Conservation (phyloP, 2,329 filamentous ascomycete species). For the Aurifilum marmelostoma region DNA sequence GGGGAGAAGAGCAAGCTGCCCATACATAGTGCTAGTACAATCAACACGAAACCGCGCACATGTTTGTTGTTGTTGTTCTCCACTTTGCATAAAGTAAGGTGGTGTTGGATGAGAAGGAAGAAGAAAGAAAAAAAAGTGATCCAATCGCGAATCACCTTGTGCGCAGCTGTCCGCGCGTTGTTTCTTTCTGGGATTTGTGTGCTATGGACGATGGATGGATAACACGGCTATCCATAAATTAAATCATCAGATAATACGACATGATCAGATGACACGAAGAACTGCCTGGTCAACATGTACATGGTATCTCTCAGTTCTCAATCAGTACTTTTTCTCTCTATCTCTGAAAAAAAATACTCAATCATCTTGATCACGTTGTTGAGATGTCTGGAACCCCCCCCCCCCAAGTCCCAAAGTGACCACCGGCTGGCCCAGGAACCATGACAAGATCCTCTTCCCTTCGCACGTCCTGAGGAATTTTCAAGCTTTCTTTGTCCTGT, state of each 20-base stretch:
- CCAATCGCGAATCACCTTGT: background rate
- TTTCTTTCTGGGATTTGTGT: background rate
- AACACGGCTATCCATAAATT: background rate
- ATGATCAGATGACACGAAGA: constrained; percentile 1
- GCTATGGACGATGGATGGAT: background rate
- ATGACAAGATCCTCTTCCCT: background rate
- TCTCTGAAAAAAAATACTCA: no score
- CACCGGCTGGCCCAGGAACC: background rate
- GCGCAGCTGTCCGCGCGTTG: background rate
- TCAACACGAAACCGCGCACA: background rate
- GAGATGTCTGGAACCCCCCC: no score
- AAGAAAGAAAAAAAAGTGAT: no score
- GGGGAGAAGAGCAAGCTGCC: no score
- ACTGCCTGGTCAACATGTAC: background rate
- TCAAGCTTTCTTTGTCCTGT: background rate
- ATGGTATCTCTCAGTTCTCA: no score
- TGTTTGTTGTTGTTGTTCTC: background rate
- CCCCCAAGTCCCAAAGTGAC: no score
- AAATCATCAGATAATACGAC: no score
- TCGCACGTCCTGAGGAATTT: background rate
- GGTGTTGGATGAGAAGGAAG: background rate
- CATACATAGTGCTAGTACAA: background rate
- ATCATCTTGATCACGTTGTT: background rate
- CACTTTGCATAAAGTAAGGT: background rate
- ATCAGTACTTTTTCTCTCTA: no score